Evolutionary conservation across 257 asterid species (phyloP), one percentile per base, ranked within the genome.

Genomic region (Henckelia pumila): DNA sequence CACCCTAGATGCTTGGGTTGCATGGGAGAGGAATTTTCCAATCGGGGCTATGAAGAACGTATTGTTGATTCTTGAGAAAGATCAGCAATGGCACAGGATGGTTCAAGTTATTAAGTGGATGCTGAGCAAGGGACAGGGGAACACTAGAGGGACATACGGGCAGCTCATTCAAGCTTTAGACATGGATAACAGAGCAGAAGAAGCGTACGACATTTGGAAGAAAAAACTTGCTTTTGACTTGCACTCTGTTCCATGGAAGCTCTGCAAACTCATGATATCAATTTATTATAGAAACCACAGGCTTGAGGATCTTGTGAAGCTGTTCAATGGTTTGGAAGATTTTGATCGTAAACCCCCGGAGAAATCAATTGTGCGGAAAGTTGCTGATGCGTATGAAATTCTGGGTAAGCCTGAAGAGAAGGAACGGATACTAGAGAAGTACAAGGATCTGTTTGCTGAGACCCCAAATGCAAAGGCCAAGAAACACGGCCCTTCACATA

Each of bases 21-120:
- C 97, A 1, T 89, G 95, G 96, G 98, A 92, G 57, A 79, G 33
- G 37, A 78, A 82, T 59, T 92, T 92, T 77, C 97, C 98, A 0
- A 84, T 92, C 11, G 98, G 88, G 52, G 64, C 84, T 3, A 56
- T 92, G 63, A 92, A 92, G 74, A 78, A 73, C 3, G 91, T 82
- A 0, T 24, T 89, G 20, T 76, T 83, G 25, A 73, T 73, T 35
- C 98, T 92, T 9, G 96, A 89, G 85, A 92, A 82, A 73, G 87
- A 87, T 68, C 88, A 92, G 20, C 96, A 92, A 13, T 92, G 97
- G 96, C 98, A 86, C 72, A 77, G 83, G 30, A 73, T 83, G 50
- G 72, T 92, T 71, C 98, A 92, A 70, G 97, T 92, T 16, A 89
- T 92, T 21, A 89, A 92, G 71, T 92, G 98, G 98, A 92, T 86